Evolutionary conservation across 805 yeast genomes (phyloP).

Genomic region (Barnettozyma siamensis): DNA sequence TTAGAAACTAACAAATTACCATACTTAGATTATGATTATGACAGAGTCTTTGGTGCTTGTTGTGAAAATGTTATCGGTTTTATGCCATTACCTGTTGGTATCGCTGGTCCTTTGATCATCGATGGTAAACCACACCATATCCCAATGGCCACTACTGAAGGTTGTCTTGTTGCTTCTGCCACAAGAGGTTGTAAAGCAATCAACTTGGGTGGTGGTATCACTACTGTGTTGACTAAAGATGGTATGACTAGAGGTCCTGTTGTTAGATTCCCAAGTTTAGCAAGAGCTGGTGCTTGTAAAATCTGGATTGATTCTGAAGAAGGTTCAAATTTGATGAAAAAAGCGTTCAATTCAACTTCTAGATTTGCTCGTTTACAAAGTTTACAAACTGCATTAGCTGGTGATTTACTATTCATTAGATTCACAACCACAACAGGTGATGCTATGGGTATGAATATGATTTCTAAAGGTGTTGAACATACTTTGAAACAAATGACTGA

Average conservation of each 20-base stretch:
- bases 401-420: constrained; percentile 79
- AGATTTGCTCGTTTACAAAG: constrained; percentile 94
- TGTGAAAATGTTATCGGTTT: constrained; percentile 98
- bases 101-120: constrained; percentile 93
- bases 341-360: constrained; percentile 93
- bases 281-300: constrained; percentile 91
- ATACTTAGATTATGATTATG: constrained; percentile 78
- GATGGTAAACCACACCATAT: constrained; percentile 86
- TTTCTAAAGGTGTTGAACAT: constrained; percentile 93
- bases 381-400: constrained; percentile 91
- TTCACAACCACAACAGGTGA: constrained; percentile 99
- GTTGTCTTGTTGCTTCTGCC: constrained; percentile 95
- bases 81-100: constrained; percentile 95
- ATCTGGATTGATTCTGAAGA: constrained; percentile 94
- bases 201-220: constrained; percentile 94
- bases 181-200: constrained; percentile 99
- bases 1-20: constrained; percentile 72
- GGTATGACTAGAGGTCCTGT: constrained; percentile 99
- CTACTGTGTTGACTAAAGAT: constrained; percentile 86
- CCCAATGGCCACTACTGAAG: constrained; percentile 99
- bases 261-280: constrained; percentile 77
- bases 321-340: constrained; percentile 75
- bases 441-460: constrained; percentile 99
- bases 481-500: constrained; percentile 80
- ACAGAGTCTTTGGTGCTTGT: constrained; percentile 96